Conservation (phyloP, 805 yeast species). For the Phaffomyces thermotolerans region DNA sequence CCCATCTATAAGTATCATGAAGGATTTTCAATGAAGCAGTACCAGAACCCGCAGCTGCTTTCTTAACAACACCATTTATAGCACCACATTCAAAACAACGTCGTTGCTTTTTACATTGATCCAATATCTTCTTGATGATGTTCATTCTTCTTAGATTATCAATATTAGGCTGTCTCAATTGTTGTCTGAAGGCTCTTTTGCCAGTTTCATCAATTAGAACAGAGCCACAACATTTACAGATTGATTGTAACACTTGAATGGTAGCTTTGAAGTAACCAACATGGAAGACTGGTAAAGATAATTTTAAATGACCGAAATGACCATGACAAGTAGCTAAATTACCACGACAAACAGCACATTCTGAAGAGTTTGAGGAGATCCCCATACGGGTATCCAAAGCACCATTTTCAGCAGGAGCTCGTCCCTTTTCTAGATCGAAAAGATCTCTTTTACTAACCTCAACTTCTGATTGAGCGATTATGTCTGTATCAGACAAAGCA, state of each 20-base stretch:
- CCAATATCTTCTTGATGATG: slow-evolving; percentile 70
- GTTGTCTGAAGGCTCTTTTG: slow-evolving; percentile 63
- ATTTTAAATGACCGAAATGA: slow-evolving; percentile 90
- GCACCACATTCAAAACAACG: slow-evolving; percentile 83
- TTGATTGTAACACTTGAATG: slow-evolving; percentile 78
- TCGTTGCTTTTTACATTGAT: slow-evolving; percentile 93
- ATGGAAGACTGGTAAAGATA: slow-evolving; percentile 94
- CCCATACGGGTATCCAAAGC: slow-evolving; percentile 95
- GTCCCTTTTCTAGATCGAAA: slow-evolving; percentile 83
- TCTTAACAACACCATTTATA: slow-evolving; percentile 93
- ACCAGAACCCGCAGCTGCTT: slow-evolving; percentile 86
- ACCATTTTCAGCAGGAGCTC: slow-evolving; percentile 76
- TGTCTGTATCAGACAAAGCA: slow-evolving; percentile 86
- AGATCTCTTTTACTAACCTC: slow-evolving; percentile 88
- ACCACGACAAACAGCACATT: slow-evolving; percentile 90
- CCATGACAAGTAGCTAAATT: slow-evolving; percentile 93
- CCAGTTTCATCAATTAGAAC: slow-evolving; percentile 66
- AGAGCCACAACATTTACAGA: slow-evolving; percentile 85
- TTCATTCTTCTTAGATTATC: slow-evolving; percentile 93
- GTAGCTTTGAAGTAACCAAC: slow-evolving; percentile 94
- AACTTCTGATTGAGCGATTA: slow-evolving; percentile 88
- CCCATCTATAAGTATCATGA: slow-evolving; percentile 94
- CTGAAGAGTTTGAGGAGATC: slow-evolving; percentile 75
- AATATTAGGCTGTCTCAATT: slow-evolving; percentile 77
- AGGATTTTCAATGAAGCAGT: slow-evolving; percentile 92